Conservation (phyloP, 1,284 basidiomycete genomes). For the Papiliotrema laurentii region DNA sequence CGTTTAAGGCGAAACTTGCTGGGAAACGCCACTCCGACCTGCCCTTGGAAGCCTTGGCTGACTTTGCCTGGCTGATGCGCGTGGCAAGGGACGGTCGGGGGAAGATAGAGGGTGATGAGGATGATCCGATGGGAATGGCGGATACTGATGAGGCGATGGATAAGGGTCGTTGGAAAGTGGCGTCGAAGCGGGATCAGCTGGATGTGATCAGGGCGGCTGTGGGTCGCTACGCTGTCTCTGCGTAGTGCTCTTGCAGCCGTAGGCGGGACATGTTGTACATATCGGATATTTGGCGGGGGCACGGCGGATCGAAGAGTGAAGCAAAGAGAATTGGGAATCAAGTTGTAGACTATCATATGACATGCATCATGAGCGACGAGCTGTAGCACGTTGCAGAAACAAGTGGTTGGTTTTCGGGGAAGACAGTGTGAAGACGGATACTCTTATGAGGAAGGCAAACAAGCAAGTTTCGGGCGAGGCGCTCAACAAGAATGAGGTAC, state of each 20-base stretch:
- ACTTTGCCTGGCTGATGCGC: conserved; percentile 67
- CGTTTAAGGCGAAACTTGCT: conserved; percentile 72
- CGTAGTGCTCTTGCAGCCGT: too few relatives aligned
- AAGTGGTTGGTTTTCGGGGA: too few relatives aligned
- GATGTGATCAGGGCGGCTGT: conserved; percentile 25
- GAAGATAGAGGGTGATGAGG: conserved; percentile 2
- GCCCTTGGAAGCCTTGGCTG: conserved; percentile 74
- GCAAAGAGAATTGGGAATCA: too few relatives aligned
- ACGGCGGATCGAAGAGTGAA: too few relatives aligned
- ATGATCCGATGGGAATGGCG: neutral
- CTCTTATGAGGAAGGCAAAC: too few relatives aligned
- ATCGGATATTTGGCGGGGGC: too few relatives aligned
- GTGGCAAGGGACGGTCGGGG: conserved; percentile 7
- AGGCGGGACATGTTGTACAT: neutral
- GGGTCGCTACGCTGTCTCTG: conserved; percentile 20
- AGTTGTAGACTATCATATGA: too few relatives aligned
- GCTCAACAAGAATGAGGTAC: too few relatives aligned
- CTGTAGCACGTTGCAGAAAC: too few relatives aligned
- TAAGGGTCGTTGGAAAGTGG: conserved; percentile 5
- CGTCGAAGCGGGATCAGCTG: conserved; percentile 23
- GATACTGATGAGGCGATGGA: neutral
- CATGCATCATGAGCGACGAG: too few relatives aligned
- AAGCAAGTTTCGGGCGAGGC: too few relatives aligned
- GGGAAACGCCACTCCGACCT: conserved; percentile 61
- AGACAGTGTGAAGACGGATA: too few relatives aligned